Base-by-base conservation (phyloP, 495 filamentous ascomycete genomes). In the Neurospora sp. region DNA sequence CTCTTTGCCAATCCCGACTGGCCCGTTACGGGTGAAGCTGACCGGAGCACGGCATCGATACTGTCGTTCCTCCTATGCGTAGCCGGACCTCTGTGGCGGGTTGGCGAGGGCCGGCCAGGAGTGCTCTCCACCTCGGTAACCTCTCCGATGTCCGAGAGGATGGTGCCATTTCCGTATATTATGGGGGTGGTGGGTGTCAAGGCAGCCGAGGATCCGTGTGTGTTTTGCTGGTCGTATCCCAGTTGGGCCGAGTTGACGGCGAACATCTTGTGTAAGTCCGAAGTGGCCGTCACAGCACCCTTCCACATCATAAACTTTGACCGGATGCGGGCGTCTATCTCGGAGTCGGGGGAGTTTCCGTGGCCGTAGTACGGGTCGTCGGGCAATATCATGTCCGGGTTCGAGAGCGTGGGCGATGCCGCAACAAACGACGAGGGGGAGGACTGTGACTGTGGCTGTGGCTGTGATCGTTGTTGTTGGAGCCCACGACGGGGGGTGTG, bases 311-410 rank as follows among this genome's bases (percentile, higher is more conserved):
- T 80, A 8, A 84, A 72, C 16, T 82, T 80, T 3, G 81, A 78
- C 31, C 83, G 80, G 53, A 78, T 77, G 69, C 77, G 79, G 70
- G 75, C 69, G 69, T 74, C 77, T 40, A 81, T 74, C 71, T 81
- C 80, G 40, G 78, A 79, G 68, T 82, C 83, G 39, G 82, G 84
- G n/a, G 81, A 83, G 73, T 81, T 79, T 75, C 83, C 84, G 68
- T 86, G 86, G 78, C 90, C 87, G 71, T 82, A 81, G 71, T 81
- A 65, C 31, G 53, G 79, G 76, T 90, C 87, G 77, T 87, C 87
- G 44, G 94, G 94, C 45, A 97, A 85, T 73, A 97, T 96, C 93
- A 97, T 94, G 80, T 96, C 93, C 42, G 93, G 93, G 81, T 96
- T 94, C n/a, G 93, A 94, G 73, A 97, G 83, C 8, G 94, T 96